Conservation (phyloP, 2,329 filamentous ascomycete species). For the Metarhizium brunneum region DNA sequence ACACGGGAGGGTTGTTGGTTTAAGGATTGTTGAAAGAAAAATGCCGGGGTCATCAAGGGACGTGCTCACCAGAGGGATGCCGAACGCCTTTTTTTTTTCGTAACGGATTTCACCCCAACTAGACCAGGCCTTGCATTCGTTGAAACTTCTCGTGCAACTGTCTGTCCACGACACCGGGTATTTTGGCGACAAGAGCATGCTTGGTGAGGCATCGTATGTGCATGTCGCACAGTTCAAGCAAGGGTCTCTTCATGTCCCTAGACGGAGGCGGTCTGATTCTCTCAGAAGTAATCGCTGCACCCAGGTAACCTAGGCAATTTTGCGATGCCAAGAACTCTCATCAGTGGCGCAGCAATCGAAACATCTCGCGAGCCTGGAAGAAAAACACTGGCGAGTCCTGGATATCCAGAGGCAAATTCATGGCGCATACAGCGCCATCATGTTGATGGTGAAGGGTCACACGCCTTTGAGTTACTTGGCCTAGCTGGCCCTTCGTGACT, state of each 20-base stretch:
- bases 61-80: background rate
- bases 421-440: background rate
- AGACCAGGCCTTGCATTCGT: background rate
- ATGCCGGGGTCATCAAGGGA: too few relatives aligned
- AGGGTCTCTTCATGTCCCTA: background rate
- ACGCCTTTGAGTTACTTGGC: too few relatives aligned
- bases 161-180: background rate
- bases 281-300: too few relatives aligned
- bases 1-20: background rate
- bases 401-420: too few relatives aligned
- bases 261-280: too few relatives aligned
- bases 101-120: background rate
- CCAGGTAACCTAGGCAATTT: background rate
- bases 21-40: background rate
- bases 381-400: too few relatives aligned
- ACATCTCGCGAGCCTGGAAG: background rate
- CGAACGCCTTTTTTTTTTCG: background rate
- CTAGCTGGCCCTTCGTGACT: too few relatives aligned
- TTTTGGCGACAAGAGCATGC: background rate
- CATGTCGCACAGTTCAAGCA: background rate
- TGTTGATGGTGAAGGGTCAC: background rate
- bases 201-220: background rate
- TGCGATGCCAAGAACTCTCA: background rate
- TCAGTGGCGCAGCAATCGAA: background rate
- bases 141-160: background rate